phyloP scores from a whole-genome alignment of 768 basidiomycete genomes.

The Cystofilobasidium bisporidii region DNA sequence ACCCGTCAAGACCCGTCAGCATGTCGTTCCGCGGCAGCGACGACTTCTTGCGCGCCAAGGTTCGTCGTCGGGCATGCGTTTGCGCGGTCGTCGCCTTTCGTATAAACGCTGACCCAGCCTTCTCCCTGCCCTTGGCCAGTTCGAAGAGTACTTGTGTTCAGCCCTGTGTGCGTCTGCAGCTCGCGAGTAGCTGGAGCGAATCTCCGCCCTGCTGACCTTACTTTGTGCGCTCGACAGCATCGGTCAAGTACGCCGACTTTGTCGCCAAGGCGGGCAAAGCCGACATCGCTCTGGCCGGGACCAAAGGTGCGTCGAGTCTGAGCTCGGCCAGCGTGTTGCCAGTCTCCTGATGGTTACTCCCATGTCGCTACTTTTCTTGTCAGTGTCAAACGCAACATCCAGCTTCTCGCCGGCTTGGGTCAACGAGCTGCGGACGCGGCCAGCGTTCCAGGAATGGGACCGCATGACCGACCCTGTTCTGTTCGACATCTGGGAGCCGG shows the following conservation, averaged over 20 bases:
- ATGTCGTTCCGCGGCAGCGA: conserved; percentile 92
- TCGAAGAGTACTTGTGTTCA: conserved; percentile 88
- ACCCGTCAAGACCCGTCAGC: conserved; percentile 49
- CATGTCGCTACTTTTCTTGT: neutral
- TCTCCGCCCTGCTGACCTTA: neutral
- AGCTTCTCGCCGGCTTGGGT: conserved; percentile 88
- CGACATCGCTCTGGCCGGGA: conserved; percentile 26
- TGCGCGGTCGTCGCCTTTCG: conserved; percentile 20
- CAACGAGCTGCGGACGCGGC: conserved; percentile 73
- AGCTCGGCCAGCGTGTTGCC: too few relatives aligned
- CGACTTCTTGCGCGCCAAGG: conserved; percentile 83
- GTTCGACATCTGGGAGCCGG: conserved; percentile 90
- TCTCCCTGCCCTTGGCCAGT: conserved; percentile 44
- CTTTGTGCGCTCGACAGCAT: too few relatives aligned
- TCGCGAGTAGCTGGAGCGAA: neutral
- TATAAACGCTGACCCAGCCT: neutral
- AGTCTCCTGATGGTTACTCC: neutral
- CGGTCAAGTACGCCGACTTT: conserved; percentile 84
- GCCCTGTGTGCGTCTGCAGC: conserved; percentile 52
- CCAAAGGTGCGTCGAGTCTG: neutral
- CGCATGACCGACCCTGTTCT: conserved; percentile 76
- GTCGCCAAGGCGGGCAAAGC: conserved; percentile 55
- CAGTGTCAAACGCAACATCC: conserved; percentile 48
- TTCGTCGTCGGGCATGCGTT: conserved; percentile 40
- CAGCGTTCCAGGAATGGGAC: conserved; percentile 85